phyloP scores from a whole-genome alignment of 2,329 filamentous ascomycete genomes.

The Stachybotrys chlorohalonatus region DNA sequence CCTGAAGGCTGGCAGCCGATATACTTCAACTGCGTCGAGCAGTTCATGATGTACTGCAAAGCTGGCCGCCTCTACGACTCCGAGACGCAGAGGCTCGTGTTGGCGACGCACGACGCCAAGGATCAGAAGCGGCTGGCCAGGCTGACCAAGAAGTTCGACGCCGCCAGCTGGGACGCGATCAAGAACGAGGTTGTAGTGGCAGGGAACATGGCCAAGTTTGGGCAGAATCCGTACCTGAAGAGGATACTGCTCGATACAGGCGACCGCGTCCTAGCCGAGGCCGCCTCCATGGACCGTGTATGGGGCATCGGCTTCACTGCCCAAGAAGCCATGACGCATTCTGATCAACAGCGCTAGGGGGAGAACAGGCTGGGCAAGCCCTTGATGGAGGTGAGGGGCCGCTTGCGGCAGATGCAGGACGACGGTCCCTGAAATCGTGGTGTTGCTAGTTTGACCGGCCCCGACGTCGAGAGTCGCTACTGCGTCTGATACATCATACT shows the following conservation, averaged over 20 bases:
- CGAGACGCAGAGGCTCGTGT: conserved; percentile 10
- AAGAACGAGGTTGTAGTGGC: conserved; percentile 20
- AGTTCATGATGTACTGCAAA: conserved; percentile 35
- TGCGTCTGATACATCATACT: too few relatives aligned
- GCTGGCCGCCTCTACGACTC: conserved; percentile 23
- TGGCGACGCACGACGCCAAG: conserved; percentile 15
- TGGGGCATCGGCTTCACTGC: conserved; percentile 24
- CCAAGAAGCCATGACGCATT: conserved; percentile 16
- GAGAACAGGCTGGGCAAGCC: conserved; percentile 20
- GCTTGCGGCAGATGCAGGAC: conserved; percentile 3
- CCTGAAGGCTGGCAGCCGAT: conserved; percentile 8
- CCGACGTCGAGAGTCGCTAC: too few relatives aligned
- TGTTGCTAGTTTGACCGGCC: too few relatives aligned
- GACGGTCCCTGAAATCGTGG: not conserved
- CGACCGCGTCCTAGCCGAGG: conserved; percentile 19
- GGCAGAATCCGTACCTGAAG: conserved; percentile 17
- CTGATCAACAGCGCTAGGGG: conserved; percentile 14
- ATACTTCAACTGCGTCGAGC: conserved; percentile 25
- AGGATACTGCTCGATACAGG: conserved; percentile 19
- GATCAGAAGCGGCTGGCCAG: conserved; percentile 20
- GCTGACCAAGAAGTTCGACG: conserved; percentile 14
- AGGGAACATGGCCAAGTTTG: conserved; percentile 24
- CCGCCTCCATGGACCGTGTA: conserved; percentile 17
- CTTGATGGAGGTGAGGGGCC: conserved; percentile 16
- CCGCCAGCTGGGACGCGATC: conserved; percentile 18